Base-by-base conservation (phyloP, 805 yeast genomes). In the Maudiozyma serrabonitensis region DNA sequence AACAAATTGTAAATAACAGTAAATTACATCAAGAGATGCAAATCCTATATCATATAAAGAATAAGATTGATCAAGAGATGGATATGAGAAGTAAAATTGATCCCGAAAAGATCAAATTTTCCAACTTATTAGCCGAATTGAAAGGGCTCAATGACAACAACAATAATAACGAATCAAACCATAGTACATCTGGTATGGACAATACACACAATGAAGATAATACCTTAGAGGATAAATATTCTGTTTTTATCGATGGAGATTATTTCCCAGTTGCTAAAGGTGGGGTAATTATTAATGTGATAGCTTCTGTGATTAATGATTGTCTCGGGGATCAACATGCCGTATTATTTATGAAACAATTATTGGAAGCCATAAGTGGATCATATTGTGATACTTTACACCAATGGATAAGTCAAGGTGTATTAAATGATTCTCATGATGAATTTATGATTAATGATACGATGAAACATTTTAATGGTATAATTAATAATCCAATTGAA, bases 371-470 rank as follows among this genome's bases (percentile, higher is more conserved):
- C 13, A 77, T 88, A 1, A 80, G 95, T 38, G 58, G 53, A 32
- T 79, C 79, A 39, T 93, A 87, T 58, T 70, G 87, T 18, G 55
- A 56, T 1, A 84, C 85, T 80, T 69, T 93, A 9, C 81, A 84
- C 56, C 62, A 69, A n/a, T 93, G 99, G 99, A 71, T 91, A 16
- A 73, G 75, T 4, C 69, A 74, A 45, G 99, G 99, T 0, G 69
- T 71, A 6, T 71, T 93, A 9, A 75, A 78, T 53, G 99, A 93
- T 57, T 87, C 87, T 0, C 80, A 79, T 60, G 80, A 82, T 39
- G 99, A 91, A 63, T 93, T 93, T 62, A 68, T 89, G 60, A 78
- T 93, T n/a, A 74, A 77, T 28, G 66, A 66, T 50, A 60, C 67
- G 2, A 57, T 60, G 57, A 53, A 55, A 46, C 48, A 52, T 43